Percentiles rank a stretch among this genome's conserved stretches.
Evolutionary conservation across 176 grass and related monocot genomes (phyloP).

Genomic region (Stipa capillata): DNA sequence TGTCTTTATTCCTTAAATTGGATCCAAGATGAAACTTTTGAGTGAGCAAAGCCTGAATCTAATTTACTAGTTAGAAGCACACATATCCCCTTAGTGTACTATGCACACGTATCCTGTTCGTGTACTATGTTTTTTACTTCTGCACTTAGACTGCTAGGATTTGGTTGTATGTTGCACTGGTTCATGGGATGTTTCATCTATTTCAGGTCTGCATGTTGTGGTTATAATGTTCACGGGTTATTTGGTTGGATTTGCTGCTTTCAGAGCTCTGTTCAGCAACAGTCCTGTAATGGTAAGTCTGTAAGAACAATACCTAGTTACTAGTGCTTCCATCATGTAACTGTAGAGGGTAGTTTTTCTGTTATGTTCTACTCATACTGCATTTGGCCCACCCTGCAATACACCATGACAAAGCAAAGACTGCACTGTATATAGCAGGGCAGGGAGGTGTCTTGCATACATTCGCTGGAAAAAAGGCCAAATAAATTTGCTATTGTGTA

Average conservation of each 20-base stretch:
- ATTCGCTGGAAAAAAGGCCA: background rate
- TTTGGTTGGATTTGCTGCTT: conserved; percentile 73
- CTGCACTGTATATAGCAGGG: background rate
- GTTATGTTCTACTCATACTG: background rate
- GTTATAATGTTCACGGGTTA: conserved; percentile 81
- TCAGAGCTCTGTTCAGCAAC: conserved; percentile 79
- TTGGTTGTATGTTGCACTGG: background rate
- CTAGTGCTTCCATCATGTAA: background rate
- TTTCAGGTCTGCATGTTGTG: conserved; percentile 13
- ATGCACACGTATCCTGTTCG: background rate
- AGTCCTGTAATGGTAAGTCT: conserved; percentile 70
- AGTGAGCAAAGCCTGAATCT: background rate
- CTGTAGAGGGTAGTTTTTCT: background rate
- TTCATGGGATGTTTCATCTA: background rate
- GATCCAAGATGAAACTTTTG: background rate
- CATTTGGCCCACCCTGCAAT: background rate
- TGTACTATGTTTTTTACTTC: background rate
- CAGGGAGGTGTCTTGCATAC: background rate
- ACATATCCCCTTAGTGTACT: background rate
- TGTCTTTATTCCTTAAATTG: background rate
- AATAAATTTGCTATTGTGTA: background rate
- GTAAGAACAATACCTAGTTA: background rate
- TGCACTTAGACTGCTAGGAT: background rate
- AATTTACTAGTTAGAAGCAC: background rate
- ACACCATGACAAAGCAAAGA: background rate